Base-by-base conservation (phyloP, 768 basidiomycete species). In the Xerocomus brunneocitrinus region DNA sequence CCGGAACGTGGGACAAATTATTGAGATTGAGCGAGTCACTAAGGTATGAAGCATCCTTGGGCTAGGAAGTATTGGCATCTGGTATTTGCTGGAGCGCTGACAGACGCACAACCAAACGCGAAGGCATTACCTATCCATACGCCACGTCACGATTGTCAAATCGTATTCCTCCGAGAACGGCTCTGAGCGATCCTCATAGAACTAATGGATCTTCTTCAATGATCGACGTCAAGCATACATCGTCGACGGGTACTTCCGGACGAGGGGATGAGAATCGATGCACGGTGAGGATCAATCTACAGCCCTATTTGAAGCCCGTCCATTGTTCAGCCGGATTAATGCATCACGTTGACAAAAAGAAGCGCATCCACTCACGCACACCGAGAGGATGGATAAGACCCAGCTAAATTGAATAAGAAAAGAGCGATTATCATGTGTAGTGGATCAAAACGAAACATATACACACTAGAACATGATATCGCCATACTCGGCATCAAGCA, bases 391-490 rank as follows among this genome's bases (percentile, higher is more conserved):
- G 3, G 58, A 53, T 16, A 53, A 43, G 10, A 47, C 8, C 54
- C 57, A 52, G 27, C 54, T 58, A 30, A 3, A 34, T 30, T 16
- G 19, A 34, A 13, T 13, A 13, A 34, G 32, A 35, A 32, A 16
- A 47, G 6, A 31, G 5, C 34, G 14, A 39, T 39, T 6, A 22
- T 12, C 45, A 24, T 14, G 27, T 4, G 32, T 16, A 22, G 13
- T 14, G 8, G 14, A 43, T 22, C 10, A 38, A 25, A 35, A 24
- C 10, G n/a, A 35, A 8, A 27, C 16, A 28, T 47, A 28, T 50
- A 58, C 54, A 32, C 47, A 58, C 57, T 56, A 52, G 51, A 57
- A 56, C 39, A 55, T 48, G 49, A 58, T 38, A 31, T 48, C 53
- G 14, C 53, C 31, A 13, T 51, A 48, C 36, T 44, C 41, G 1